A percentile compares a stretch with the other conserved stretches of the same genome.
Conservation (phyloP, 2,329 filamentous ascomycete species). For the Cytospora mali region DNA sequence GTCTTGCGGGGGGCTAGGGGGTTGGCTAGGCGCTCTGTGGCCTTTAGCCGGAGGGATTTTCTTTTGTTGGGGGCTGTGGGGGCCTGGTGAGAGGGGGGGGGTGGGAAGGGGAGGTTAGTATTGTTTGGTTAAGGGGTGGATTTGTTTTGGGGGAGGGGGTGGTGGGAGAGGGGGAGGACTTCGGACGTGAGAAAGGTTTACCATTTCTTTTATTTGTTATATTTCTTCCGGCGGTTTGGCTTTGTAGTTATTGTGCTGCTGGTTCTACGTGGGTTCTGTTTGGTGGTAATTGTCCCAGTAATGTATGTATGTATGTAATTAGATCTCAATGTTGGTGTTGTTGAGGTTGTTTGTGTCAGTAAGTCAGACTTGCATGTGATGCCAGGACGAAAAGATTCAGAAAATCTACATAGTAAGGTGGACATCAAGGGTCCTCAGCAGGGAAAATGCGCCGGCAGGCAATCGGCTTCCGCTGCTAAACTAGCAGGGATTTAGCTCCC, state of each 20-base stretch:
- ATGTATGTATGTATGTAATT: neutral
- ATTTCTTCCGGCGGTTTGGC: neutral
- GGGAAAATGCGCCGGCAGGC: conserved; percentile 4
- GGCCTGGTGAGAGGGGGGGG: conserved; percentile 28
- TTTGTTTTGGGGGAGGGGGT: neutral
- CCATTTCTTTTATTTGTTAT: conserved; percentile 9
- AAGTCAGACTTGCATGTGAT: conserved; percentile 7
- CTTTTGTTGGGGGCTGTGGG: conserved; percentile 52
- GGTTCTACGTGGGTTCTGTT: neutral
- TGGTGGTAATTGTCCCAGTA: neutral
- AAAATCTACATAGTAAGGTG: conserved; percentile 1
- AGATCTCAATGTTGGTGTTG: neutral
- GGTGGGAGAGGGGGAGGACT: conserved; percentile 33
- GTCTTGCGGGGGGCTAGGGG: conserved; percentile 55
- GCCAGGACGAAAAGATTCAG: neutral
- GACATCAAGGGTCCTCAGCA: conserved; percentile 4
- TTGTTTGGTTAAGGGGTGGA: neutral
- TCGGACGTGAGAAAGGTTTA: too few species aligned
- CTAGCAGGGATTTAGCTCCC: conserved; percentile 3
- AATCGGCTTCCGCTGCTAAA: conserved; percentile 9
- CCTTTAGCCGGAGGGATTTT: conserved; percentile 59
- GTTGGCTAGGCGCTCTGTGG: conserved; percentile 54
- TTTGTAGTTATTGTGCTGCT: too few species aligned
- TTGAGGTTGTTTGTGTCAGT: neutral
- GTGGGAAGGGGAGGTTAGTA: neutral